Percentiles rank a stretch among this genome's conserved stretches.
Conservation (phyloP, 139 green algal genomes). For the Mesotaenium endlicherianum region DNA sequence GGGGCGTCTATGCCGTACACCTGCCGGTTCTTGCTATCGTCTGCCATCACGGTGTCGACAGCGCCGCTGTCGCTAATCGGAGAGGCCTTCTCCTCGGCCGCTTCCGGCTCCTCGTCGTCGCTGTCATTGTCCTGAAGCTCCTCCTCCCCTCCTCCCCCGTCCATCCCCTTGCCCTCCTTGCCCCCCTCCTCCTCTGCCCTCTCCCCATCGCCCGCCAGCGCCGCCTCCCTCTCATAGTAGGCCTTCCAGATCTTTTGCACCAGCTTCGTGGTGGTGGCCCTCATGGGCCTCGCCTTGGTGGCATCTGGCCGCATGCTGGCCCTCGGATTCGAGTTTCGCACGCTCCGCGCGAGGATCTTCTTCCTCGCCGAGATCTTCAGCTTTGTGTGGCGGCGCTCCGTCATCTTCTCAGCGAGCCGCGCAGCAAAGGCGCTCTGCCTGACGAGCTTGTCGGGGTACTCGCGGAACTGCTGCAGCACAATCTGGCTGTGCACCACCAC, state of each 20-base stretch:
- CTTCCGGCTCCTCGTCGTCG: constrained; percentile 23
- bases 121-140: constrained; percentile 45
- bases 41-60: background rate
- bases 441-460: constrained; percentile 73
- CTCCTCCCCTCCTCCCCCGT: constrained; percentile 12
- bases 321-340: constrained; percentile 35
- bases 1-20: background rate
- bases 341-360: constrained; percentile 4
- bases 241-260: constrained; percentile 78
- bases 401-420: constrained; percentile 70
- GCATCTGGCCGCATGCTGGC: constrained; percentile 45
- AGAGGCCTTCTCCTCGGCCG: background rate
- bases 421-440: constrained; percentile 69
- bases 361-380: constrained; percentile 63
- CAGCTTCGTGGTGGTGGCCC: constrained; percentile 88
- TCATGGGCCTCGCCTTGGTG: constrained; percentile 80
- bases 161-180: background rate
- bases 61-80: background rate
- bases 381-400: constrained; percentile 74
- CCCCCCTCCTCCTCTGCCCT: background rate
- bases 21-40: background rate
- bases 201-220: constrained; percentile 9
- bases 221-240: constrained; percentile 61
- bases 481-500: constrained; percentile 92
- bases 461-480: constrained; percentile 82